Percentiles rank a stretch among this genome's conserved stretches.
Conservation (phyloP, 768 basidiomycete genomes). For the Lyophyllum atratum region DNA sequence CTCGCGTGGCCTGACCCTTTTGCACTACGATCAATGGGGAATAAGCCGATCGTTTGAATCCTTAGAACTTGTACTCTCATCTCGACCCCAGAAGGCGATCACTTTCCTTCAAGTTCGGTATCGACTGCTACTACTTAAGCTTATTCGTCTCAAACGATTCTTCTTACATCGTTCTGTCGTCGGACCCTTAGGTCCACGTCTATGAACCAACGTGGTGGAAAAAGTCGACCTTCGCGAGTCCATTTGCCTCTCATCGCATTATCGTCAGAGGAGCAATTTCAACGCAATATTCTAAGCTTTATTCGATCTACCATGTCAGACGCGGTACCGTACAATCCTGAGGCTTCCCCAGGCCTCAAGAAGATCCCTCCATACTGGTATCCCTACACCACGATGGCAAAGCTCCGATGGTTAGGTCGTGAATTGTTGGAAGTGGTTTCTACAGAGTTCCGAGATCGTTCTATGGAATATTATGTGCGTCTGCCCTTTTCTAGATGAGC, state of each 20-base stretch:
- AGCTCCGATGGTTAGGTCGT: slow-evolving; percentile 85
- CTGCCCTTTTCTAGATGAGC: neutral
- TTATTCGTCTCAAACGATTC: slow-evolving; percentile 9
- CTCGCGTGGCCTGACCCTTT: no score
- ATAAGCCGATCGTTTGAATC: no score
- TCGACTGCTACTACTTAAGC: no score
- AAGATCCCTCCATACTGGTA: slow-evolving; percentile 91
- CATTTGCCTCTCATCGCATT: slow-evolving; percentile 48
- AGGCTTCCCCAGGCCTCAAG: slow-evolving; percentile 54
- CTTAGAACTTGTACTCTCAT: no score
- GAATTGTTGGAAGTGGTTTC: slow-evolving; percentile 91
- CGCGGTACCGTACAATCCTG: slow-evolving; percentile 28
- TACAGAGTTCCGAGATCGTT: slow-evolving; percentile 92
- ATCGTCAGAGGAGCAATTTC: slow-evolving; percentile 56
- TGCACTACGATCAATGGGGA: no score
- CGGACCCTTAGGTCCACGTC: slow-evolving; percentile 15
- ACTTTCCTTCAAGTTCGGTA: no score
- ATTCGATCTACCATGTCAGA: slow-evolving; percentile 53
- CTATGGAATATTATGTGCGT: slow-evolving; percentile 94
- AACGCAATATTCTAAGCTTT: slow-evolving; percentile 54
- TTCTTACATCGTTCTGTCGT: neutral
- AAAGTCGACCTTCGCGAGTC: slow-evolving; percentile 28
- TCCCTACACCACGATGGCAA: slow-evolving; percentile 91
- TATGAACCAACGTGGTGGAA: slow-evolving; percentile 12
- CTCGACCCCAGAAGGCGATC: no score